Conservation (phyloP, 495 filamentous ascomycete genomes). For the Penicillium tannophilum region DNA sequence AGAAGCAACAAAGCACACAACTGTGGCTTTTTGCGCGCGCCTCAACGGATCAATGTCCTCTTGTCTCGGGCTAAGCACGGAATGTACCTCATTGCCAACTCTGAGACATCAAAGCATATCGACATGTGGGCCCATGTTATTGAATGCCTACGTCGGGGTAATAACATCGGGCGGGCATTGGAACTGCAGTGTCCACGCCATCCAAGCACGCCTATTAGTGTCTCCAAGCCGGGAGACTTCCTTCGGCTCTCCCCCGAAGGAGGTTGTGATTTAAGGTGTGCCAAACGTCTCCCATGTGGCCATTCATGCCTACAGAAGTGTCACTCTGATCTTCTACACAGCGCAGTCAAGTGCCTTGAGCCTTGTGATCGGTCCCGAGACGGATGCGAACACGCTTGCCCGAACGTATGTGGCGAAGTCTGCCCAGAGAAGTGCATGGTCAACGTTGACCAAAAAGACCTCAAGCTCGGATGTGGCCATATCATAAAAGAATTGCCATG, state of each 20-base stretch:
- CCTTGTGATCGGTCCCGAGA: conserved; percentile 17
- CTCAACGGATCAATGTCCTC: neutral
- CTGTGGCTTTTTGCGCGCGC: conserved; percentile 50
- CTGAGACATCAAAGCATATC: conserved; percentile 36
- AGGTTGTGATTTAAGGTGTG: conserved; percentile 14
- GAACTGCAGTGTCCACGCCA: conserved; percentile 68
- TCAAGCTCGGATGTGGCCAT: neutral
- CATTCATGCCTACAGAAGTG: conserved; percentile 17
- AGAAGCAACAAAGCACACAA: conserved; percentile 63
- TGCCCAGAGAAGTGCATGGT: neutral
- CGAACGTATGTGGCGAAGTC: neutral
- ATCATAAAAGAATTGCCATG: neutral
- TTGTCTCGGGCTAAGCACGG: neutral
- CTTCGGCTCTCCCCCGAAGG: conserved; percentile 59
- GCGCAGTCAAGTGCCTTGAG: conserved; percentile 11
- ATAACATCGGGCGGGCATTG: conserved; percentile 57
- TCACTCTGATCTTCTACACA: conserved; percentile 16
- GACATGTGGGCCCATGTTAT: conserved; percentile 46
- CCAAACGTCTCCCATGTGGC: conserved; percentile 17
- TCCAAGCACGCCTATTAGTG: conserved; percentile 50
- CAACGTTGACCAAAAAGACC: neutral
- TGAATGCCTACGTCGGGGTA: conserved; percentile 43
- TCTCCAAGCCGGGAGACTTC: conserved; percentile 64
- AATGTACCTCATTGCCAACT: conserved; percentile 55
- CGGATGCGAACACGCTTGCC: conserved; percentile 6